Evolutionary conservation across 495 filamentous ascomycete genomes (phyloP), one percentile per base, ranked within the genome.

Genomic region (Oidiodendron maius): DNA sequence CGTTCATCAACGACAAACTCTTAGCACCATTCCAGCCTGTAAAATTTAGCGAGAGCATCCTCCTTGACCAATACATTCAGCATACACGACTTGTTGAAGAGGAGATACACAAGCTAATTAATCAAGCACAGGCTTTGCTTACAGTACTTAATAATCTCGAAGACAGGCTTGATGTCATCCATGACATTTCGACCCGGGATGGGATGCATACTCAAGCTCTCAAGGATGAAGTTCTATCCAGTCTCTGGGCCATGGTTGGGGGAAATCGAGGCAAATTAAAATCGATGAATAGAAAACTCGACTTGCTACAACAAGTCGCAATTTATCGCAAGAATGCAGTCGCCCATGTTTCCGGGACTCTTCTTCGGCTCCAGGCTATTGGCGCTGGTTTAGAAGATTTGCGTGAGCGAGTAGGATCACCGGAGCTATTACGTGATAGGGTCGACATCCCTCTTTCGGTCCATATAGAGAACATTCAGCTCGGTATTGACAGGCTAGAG

Each of bases 231-330:
- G 71, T 86, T 9, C 68, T 86, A 24, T 72, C 71, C 45, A 64
- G 76, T 17, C 64, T 89, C 8, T 89, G 86, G 84, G 83, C 82
- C 3, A 71, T 80, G 49, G 67, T 89, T 17, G 86, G 86, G 25
- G 81, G 72, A 32, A 87, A 88, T 56, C 61, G 65, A 21, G 56
- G 60, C 16, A 69, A 68, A 18, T 60, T 81, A 3, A 64, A 69
- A n/a, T 80, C 77, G 50, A 74, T 80, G 45, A 68, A 78, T 23
- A 58, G 61, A 20, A 80, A 86, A 55, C 60, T 86, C 10, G 52
- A 58, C 15, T 70, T 89, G 3, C 66, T 90, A 5, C 44, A 59
- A 3, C 66, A 82, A 51, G 78, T 89, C 20, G 67, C 71, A 4
- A 41, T 52, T 8, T 86, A 88, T 61, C 70, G 84, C 10, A 67